These are phyloP conservation scores for Musa balbisiana DNA, from an alignment of 202 grass and related monocot species.

Conservation along the genomic window DNA sequence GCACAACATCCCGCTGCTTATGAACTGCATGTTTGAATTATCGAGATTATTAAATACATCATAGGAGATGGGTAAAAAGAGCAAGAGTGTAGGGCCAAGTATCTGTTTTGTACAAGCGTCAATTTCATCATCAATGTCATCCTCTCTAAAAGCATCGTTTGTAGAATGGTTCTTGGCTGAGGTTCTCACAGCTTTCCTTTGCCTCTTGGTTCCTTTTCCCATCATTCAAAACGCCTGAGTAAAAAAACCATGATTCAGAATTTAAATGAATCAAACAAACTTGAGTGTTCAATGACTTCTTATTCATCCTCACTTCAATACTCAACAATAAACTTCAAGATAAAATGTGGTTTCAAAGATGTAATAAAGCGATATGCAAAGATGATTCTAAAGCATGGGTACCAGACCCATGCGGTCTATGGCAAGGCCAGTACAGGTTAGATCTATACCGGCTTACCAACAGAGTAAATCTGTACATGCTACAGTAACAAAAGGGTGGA, in stretches of 20 bases:
- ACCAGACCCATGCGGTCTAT: too few relatives aligned
- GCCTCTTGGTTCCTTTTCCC: slow-evolving; percentile 18
- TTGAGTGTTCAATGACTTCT: too few relatives aligned
- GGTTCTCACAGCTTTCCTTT: neutral
- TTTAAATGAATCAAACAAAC: too few relatives aligned
- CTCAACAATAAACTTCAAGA: too few relatives aligned
- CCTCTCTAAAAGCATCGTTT: slow-evolving; percentile 6
- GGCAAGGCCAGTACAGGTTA: too few relatives aligned
- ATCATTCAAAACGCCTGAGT: slow-evolving; percentile 1
- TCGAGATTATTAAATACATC: neutral
- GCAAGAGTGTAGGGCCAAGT: neutral
- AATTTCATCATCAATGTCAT: slow-evolving; percentile 40
- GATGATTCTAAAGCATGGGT: too few relatives aligned
- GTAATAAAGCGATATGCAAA: too few relatives aligned
- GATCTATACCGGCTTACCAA: too few relatives aligned
- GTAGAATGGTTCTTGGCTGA: neutral
- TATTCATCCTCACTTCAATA: too few relatives aligned
- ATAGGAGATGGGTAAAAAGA: neutral
- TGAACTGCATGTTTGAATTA: slow-evolving; percentile 37
- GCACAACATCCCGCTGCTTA: slow-evolving; percentile 70
- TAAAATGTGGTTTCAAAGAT: too few relatives aligned
- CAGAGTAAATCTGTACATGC: too few relatives aligned
- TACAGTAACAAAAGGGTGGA: neutral
- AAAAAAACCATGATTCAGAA: too few relatives aligned
- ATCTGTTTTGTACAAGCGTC: slow-evolving; percentile 35